These are phyloP conservation scores for Neocallimastix lanati DNA, from an alignment of 192 early-diverging fungal species.

Conservation along the genomic window DNA sequence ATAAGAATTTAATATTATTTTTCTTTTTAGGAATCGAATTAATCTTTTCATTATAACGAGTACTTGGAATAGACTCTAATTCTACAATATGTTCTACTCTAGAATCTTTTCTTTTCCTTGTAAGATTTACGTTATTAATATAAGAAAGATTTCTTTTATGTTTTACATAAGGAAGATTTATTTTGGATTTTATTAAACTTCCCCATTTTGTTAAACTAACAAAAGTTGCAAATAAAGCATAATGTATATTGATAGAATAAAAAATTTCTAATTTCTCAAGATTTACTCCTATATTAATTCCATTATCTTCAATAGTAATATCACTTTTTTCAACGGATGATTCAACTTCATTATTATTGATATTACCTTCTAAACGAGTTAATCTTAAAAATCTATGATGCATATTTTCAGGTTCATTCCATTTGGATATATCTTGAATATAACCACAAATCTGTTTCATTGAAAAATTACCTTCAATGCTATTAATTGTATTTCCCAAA, in stretches of 20 bases:
- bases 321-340: neutral
- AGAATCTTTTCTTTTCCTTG: neutral
- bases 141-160: neutral
- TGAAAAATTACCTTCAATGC: neutral
- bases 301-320: neutral
- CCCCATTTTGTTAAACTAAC: neutral
- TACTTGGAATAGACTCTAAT: neutral
- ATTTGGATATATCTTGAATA: neutral
- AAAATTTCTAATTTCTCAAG: neutral
- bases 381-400: neutral
- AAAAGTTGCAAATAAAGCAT: neutral
- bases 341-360: neutral
- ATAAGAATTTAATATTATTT: neutral
- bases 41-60: neutral
- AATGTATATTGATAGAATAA: neutral
- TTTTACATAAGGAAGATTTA: neutral
- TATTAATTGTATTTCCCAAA: neutral
- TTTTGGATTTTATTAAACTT: neutral
- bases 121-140: neutral
- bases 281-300: neutral
- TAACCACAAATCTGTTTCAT: neutral
- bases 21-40: neutral
- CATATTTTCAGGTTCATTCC: neutral
- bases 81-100: neutral
- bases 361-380: neutral